These are phyloP conservation scores for Colletotrichum musae DNA, from an alignment of 2,329 filamentous ascomycete genomes.

Conservation along the genomic window DNA sequence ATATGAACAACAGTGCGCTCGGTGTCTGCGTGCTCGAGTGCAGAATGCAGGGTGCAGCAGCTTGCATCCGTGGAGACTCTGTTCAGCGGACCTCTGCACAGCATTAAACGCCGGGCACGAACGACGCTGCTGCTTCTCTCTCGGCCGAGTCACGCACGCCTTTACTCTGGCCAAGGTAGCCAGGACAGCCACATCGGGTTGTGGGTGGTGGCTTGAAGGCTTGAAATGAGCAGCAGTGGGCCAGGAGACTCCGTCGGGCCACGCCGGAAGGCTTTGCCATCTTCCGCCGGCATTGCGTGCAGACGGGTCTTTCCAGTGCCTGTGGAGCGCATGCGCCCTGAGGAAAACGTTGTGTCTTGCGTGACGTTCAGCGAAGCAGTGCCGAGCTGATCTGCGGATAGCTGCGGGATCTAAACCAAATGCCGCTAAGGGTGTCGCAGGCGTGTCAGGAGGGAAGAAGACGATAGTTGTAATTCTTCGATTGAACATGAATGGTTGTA, in stretches of 20 bases:
- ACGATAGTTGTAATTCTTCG: too few relatives aligned
- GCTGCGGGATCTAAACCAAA: neutral
- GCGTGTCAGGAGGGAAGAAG: too few relatives aligned
- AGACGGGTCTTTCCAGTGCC: constrained; percentile 3
- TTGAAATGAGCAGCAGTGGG: constrained; percentile 26
- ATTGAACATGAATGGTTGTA: neutral
- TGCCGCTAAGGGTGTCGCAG: neutral
- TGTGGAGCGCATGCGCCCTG: neutral
- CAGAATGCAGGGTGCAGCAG: too few relatives aligned
- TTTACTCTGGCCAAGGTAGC: neutral
- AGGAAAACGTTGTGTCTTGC: neutral
- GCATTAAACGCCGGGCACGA: too few relatives aligned
- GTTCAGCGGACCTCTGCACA: too few relatives aligned
- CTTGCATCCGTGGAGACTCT: too few relatives aligned
- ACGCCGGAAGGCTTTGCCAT: constrained; percentile 1
- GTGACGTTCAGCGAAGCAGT: neutral
- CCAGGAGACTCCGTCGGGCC: constrained; percentile 16
- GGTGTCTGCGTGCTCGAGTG: too few relatives aligned
- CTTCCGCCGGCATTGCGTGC: constrained; percentile 15
- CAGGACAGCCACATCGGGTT: constrained; percentile 21
- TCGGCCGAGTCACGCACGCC: constrained; percentile 16
- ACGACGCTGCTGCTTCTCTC: neutral
- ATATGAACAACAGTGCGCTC: too few relatives aligned
- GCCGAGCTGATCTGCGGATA: neutral
- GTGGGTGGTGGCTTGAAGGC: constrained; percentile 7